Conservation (phyloP, 306 rosid genomes). For the Senna siamea region DNA sequence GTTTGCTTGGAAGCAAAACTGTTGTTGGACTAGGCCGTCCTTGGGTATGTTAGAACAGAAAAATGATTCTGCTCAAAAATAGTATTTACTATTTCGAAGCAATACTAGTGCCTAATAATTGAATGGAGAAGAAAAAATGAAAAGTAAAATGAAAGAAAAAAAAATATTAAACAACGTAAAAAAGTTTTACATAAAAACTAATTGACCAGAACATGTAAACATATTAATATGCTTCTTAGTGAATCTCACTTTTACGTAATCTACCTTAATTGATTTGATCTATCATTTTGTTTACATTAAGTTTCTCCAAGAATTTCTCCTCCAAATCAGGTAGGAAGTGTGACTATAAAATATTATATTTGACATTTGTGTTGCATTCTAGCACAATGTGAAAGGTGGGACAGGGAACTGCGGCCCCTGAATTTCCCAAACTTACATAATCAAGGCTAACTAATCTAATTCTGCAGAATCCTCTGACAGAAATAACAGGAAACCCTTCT, state of each 20-base stretch:
- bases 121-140: background rate
- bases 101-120: too few relatives aligned
- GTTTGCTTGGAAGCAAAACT: constrained; percentile 4
- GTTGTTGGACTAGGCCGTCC: background rate
- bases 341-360: constrained; percentile 27
- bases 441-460: constrained; percentile 43
- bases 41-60: background rate
- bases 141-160: background rate
- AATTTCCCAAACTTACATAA: constrained; percentile 46
- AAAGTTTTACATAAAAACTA: too few relatives aligned
- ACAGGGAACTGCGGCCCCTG: constrained; percentile 36
- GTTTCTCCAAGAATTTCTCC: background rate
- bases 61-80: too few relatives aligned
- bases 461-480: constrained; percentile 32
- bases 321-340: background rate
- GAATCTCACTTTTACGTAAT: too few relatives aligned
- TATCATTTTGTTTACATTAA: too few relatives aligned
- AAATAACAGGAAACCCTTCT: constrained; percentile 32
- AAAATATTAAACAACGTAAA: too few relatives aligned
- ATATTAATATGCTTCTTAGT: too few relatives aligned
- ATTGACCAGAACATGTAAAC: too few relatives aligned
- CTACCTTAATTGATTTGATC: background rate
- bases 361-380: constrained; percentile 42
- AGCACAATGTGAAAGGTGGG: constrained; percentile 37
- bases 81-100: too few relatives aligned